Conservation (phyloP, 805 yeast species). For the Suhomyces pyralidae region DNA sequence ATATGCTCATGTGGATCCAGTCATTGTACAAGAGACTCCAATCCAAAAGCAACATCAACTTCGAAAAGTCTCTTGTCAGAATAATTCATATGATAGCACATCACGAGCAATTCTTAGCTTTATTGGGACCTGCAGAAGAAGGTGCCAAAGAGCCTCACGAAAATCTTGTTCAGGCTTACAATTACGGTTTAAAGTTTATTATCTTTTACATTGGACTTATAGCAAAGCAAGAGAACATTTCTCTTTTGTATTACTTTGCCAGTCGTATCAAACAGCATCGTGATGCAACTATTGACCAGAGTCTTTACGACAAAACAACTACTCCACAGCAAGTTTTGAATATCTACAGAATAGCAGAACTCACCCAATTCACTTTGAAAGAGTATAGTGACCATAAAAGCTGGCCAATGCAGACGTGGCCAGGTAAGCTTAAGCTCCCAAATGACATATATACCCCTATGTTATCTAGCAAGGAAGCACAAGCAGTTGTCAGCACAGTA, state of each 20-base stretch:
- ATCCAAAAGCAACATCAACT: slow-evolving; percentile 39
- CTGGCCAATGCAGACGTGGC: slow-evolving; percentile 79
- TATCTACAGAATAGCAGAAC: slow-evolving; percentile 67
- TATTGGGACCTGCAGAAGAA: slow-evolving; percentile 21
- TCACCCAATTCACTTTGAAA: slow-evolving; percentile 64
- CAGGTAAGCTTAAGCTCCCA: slow-evolving; percentile 70
- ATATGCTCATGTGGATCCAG: slow-evolving; percentile 66
- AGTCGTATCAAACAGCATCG: slow-evolving; percentile 76
- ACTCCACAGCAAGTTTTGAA: slow-evolving; percentile 29
- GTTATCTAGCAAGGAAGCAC: slow-evolving; percentile 55
- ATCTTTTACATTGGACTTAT: slow-evolving; percentile 57
- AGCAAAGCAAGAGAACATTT: slow-evolving; percentile 63
- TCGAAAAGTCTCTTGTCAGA: slow-evolving; percentile 67
- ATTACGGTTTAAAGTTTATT: slow-evolving; percentile 58
- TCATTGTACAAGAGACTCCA: slow-evolving; percentile 48
- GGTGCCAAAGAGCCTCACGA: slow-evolving; percentile 11
- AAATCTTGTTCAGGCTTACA: slow-evolving; percentile 40
- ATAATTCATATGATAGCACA: slow-evolving; percentile 71
- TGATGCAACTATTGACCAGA: slow-evolving; percentile 48
- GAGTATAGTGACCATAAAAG: slow-evolving; percentile 53
- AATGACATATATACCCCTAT: slow-evolving; percentile 68
- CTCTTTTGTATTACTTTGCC: slow-evolving; percentile 70
- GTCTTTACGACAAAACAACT: slow-evolving; percentile 20
- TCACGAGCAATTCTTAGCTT: slow-evolving; percentile 59
- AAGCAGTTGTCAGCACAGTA: slow-evolving; percentile 49